phyloP scores from a whole-genome alignment of 2,329 filamentous ascomycete species.

The Botryosphaeria dothidea region DNA sequence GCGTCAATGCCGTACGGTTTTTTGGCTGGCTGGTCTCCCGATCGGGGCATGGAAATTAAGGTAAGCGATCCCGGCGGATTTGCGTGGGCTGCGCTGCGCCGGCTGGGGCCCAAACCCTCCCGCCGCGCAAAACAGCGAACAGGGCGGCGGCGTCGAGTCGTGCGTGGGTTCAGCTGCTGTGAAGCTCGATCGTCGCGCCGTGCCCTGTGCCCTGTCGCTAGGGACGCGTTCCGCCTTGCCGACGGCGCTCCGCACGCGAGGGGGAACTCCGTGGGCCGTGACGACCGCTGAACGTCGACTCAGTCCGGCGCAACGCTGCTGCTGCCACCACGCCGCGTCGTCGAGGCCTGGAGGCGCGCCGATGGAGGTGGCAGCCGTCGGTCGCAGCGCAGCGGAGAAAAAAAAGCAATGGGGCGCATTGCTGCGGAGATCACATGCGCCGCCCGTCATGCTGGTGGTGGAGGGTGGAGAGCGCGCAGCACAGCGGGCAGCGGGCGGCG shows the following conservation, averaged over 20 bases:
- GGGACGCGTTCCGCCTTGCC: constrained; percentile 11
- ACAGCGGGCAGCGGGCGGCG: neutral
- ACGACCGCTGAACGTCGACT: neutral
- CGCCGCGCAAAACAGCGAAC: neutral
- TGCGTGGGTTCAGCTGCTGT: neutral
- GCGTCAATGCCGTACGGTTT: constrained; percentile 12
- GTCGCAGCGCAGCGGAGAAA: constrained; percentile 6
- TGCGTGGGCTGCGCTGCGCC: neutral
- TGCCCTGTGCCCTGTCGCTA: constrained; percentile 8
- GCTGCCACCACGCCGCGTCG: neutral
- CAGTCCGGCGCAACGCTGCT: neutral
- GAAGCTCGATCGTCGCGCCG: neutral
- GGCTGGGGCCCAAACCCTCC: neutral
- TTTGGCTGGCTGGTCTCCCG: constrained; percentile 13
- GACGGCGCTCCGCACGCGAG: neutral
- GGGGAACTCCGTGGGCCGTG: neutral
- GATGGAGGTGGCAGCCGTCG: neutral
- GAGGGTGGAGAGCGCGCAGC: neutral
- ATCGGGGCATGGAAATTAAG: constrained; percentile 18
- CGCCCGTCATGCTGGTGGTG: neutral
- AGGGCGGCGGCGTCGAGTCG: neutral
- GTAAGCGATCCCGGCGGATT: constrained; percentile 15
- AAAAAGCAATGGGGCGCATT: constrained; percentile 10
- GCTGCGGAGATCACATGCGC: constrained; percentile 14
- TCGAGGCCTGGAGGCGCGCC: too few species aligned